Evolutionary conservation across 805 yeast species (phyloP).

Genomic region (Kazachstania martiniae): DNA sequence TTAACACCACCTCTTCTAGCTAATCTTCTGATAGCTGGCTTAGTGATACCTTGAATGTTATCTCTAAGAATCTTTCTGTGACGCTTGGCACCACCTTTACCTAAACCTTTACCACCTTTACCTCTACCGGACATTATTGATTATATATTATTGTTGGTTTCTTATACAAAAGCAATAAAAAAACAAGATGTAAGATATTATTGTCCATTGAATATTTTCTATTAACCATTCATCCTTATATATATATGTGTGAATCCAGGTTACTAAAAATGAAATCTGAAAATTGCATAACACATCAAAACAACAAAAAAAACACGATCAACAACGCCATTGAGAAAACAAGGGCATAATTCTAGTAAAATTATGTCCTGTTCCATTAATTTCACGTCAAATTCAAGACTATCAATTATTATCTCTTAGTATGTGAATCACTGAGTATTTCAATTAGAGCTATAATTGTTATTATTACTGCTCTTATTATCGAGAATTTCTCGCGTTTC

Average conservation of each 20-base stretch:
- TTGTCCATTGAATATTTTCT: background rate
- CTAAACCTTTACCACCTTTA: slow-evolving; percentile 99
- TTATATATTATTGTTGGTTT: slow-evolving; percentile 3
- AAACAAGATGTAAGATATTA: background rate
- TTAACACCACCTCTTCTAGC: slow-evolving; percentile 99
- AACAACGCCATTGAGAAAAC: background rate
- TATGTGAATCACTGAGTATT: too few relatives aligned
- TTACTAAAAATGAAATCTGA: background rate
- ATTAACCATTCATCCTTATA: background rate
- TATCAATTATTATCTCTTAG: too few relatives aligned
- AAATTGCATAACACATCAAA: background rate
- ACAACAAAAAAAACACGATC: background rate
- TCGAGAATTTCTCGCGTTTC: too few relatives aligned
- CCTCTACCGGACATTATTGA: slow-evolving; percentile 90
- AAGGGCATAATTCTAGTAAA: too few relatives aligned
- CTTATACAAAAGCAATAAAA: background rate
- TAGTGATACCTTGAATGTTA: slow-evolving; percentile 98
- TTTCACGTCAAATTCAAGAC: too few relatives aligned
- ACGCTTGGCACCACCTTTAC: slow-evolving; percentile 99
- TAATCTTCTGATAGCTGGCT: slow-evolving; percentile 99
- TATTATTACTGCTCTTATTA: too few relatives aligned
- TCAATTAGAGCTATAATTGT: too few relatives aligned
- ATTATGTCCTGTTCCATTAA: too few relatives aligned
- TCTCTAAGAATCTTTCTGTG: slow-evolving; percentile 99
- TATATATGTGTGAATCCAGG: background rate